phyloP scores from a whole-genome alignment of 441 rosid genomes.

The Pelargonium cotyledonis region DNA sequence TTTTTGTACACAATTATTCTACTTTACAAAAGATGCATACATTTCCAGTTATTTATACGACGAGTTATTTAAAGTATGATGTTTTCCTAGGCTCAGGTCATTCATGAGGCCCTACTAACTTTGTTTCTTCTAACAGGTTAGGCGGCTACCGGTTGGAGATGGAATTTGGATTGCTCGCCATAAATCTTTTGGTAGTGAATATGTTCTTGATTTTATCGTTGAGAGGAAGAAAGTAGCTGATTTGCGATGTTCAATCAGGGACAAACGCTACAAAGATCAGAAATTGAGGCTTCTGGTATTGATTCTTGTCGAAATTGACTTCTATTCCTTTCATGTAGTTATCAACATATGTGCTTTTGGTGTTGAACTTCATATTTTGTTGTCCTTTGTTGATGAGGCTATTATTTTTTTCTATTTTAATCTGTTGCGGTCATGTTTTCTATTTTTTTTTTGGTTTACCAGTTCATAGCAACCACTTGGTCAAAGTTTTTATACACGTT shows the following conservation, averaged over 20 bases:
- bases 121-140: constrained; percentile 41
- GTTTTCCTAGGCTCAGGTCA: constrained; percentile 1
- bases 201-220: constrained; percentile 88
- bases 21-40: not conserved
- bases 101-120: not conserved
- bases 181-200: constrained; percentile 48
- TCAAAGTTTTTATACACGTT: not conserved
- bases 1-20: not conserved
- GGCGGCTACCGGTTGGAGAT: constrained; percentile 83
- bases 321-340: constrained; percentile 5
- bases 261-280: constrained; percentile 88
- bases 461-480: too few relatives aligned
- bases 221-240: constrained; percentile 88
- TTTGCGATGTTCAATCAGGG: constrained; percentile 77
- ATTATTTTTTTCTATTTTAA: not conserved
- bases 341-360: not conserved
- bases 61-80: not conserved
- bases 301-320: constrained; percentile 5
- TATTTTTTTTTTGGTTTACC: not conserved
- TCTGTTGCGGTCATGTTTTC: not conserved
- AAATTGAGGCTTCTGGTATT: constrained; percentile 78
- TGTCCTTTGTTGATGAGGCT: not conserved
- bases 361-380: not conserved
- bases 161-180: constrained; percentile 89
- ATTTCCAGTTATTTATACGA: not conserved